Conservation (phyloP, 2,329 filamentous ascomycete species). For the Sarocladiaceae sp. region DNA sequence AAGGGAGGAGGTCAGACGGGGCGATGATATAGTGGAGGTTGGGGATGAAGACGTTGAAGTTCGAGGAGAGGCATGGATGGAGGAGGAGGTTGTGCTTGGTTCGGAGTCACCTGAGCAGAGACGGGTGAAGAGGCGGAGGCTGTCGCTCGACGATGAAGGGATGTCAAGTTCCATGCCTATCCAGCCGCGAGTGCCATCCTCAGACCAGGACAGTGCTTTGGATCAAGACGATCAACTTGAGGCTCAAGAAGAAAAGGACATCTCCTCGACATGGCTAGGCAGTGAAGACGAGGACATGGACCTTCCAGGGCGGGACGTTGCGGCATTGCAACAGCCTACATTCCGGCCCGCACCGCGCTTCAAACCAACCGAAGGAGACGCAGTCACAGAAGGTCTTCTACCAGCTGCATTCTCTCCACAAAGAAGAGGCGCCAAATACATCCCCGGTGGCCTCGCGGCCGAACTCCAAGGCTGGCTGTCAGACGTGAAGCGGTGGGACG, state of each 20-base stretch:
- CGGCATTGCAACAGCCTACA: slow-evolving; percentile 27
- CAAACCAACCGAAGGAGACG: slow-evolving; percentile 25
- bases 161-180: neutral
- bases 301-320: slow-evolving; percentile 5
- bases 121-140: slow-evolving; percentile 22
- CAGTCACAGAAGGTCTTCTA: slow-evolving; percentile 15
- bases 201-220: slow-evolving; percentile 10
- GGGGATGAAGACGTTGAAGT: slow-evolving; percentile 1
- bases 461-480: slow-evolving; percentile 37
- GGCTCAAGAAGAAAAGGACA: slow-evolving; percentile 12
- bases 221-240: too few species aligned
- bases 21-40: slow-evolving; percentile 1
- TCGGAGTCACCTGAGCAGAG: slow-evolving; percentile 12
- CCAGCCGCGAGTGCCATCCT: neutral
- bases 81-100: neutral
- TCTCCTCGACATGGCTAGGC: neutral
- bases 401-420: slow-evolving; percentile 31
- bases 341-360: slow-evolving; percentile 36
- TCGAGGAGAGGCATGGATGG: neutral
- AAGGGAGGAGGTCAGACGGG: neutral
- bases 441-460: slow-evolving; percentile 32
- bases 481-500: slow-evolving; percentile 32
- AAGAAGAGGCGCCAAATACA: slow-evolving; percentile 29
- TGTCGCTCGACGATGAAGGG: slow-evolving; percentile 1
- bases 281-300: slow-evolving; percentile 15